Conservation (phyloP, 495 filamentous ascomycete genomes). For the Trichoderma parareesei region DNA sequence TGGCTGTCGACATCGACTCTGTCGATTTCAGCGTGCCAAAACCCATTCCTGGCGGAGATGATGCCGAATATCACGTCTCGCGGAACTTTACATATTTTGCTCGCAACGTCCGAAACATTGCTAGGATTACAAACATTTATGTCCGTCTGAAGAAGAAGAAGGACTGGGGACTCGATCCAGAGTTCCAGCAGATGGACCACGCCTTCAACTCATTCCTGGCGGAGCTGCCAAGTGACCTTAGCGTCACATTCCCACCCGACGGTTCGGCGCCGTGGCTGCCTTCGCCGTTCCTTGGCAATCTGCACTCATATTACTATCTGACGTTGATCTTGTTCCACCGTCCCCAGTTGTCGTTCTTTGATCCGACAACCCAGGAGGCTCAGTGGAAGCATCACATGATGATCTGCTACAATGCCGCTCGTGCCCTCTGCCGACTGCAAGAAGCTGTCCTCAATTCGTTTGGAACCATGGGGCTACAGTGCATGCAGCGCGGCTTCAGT, state of each 20-base stretch:
- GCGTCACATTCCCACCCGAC: conserved; percentile 69
- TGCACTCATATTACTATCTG: conserved; percentile 89
- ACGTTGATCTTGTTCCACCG: conserved; percentile 81
- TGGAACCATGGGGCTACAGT: conserved; percentile 73
- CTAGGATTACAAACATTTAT: conserved; percentile 67
- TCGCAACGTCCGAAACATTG: conserved; percentile 67
- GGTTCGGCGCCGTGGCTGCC: conserved; percentile 78
- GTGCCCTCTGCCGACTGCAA: conserved; percentile 81
- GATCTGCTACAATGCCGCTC: conserved; percentile 79
- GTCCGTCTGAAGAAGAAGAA: conserved; percentile 71
- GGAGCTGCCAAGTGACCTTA: conserved; percentile 70
- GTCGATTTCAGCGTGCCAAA: conserved; percentile 67
- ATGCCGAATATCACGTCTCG: conserved; percentile 67
- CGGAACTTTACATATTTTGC: conserved; percentile 78
- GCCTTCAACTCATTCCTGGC: conserved; percentile 65
- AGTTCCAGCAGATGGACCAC: conserved; percentile 70
- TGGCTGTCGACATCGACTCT: conserved; percentile 63
- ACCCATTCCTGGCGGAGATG: conserved; percentile 58
- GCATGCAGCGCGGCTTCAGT: conserved; percentile 92
- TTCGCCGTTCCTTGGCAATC: conserved; percentile 83
- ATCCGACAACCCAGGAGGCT: conserved; percentile 62
- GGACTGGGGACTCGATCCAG: conserved; percentile 84
- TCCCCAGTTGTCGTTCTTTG: conserved; percentile 72
- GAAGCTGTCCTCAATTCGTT: conserved; percentile 73
- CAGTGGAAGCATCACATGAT: conserved; percentile 84